Conservation (phyloP, 495 filamentous ascomycete genomes). For the Recurvomyces mirabilis region DNA sequence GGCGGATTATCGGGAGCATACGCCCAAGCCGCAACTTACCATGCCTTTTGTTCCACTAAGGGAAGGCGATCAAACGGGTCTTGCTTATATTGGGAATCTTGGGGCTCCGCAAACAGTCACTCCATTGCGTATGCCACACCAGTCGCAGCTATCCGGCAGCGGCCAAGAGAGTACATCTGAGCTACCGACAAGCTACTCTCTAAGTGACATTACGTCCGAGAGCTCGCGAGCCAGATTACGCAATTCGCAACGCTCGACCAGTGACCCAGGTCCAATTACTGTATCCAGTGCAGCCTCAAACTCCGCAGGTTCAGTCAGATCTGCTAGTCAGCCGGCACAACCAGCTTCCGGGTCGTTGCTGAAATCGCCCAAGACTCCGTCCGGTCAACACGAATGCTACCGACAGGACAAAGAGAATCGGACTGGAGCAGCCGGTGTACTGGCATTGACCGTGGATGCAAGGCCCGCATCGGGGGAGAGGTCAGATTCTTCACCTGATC, state of each 20-base stretch:
- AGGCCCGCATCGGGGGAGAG: too few species aligned
- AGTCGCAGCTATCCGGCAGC: background rate
- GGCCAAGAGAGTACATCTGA: slow-evolving; percentile 9
- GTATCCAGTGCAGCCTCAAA: background rate
- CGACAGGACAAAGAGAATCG: too few species aligned
- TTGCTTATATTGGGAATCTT: slow-evolving; percentile 3
- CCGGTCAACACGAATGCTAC: too few species aligned
- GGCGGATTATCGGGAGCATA: slow-evolving; percentile 3
- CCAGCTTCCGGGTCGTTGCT: background rate
- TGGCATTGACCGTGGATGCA: too few species aligned
- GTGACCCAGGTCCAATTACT: slow-evolving; percentile 5
- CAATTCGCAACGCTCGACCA: slow-evolving; percentile 8
- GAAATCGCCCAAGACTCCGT: too few species aligned
- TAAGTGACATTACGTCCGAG: slow-evolving; percentile 12
- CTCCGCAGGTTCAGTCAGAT: background rate
- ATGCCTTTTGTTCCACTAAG: background rate
- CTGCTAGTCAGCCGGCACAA: background rate
- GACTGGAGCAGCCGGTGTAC: too few species aligned
- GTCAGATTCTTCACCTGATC: too few species aligned
- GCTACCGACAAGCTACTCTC: slow-evolving; percentile 17
- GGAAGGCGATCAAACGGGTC: background rate
- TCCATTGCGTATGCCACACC: background rate
- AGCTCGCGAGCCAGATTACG: background rate
- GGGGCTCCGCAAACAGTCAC: too few species aligned
- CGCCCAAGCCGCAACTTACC: background rate